phyloP scores from a whole-genome alignment of 805 yeast species.

The Nakazawaea ambrosiae region DNA sequence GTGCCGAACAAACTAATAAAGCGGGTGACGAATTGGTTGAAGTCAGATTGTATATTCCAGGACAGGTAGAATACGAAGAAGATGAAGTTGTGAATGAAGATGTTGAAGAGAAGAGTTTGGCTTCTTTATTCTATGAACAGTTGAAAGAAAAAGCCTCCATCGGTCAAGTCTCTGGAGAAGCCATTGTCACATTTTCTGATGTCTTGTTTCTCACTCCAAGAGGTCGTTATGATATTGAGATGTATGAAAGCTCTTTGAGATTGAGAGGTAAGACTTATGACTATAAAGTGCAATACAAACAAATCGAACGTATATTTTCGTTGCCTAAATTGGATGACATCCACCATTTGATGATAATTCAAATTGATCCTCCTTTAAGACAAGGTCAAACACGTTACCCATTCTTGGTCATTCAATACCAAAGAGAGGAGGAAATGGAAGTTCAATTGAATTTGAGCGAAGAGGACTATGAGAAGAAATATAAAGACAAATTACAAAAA shows the following conservation, averaged over 20 bases:
- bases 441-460: slow-evolving; percentile 82
- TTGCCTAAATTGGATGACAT: slow-evolving; percentile 92
- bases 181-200: slow-evolving; percentile 88
- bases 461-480: slow-evolving; percentile 68
- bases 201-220: slow-evolving; percentile 92
- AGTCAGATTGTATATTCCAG: slow-evolving; percentile 89
- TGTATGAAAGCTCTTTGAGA: slow-evolving; percentile 81
- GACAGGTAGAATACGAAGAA: slow-evolving; percentile 47
- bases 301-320: slow-evolving; percentile 84
- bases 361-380: slow-evolving; percentile 93
- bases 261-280: slow-evolving; percentile 97
- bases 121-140: slow-evolving; percentile 82
- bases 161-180: slow-evolving; percentile 91
- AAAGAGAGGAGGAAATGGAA: slow-evolving; percentile 85
- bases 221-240: slow-evolving; percentile 96
- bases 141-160: slow-evolving; percentile 89
- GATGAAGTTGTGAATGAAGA: slow-evolving; percentile 33
- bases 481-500: slow-evolving; percentile 67
- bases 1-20: slow-evolving; percentile 39
- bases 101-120: slow-evolving; percentile 49
- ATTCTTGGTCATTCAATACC: slow-evolving; percentile 82
- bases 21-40: slow-evolving; percentile 97
- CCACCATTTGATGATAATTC: slow-evolving; percentile 81
- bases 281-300: slow-evolving; percentile 86
- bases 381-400: slow-evolving; percentile 98